These are phyloP conservation scores for Dovyalis caffra DNA, from an alignment of 345 rosid species.

Conservation along the genomic window DNA sequence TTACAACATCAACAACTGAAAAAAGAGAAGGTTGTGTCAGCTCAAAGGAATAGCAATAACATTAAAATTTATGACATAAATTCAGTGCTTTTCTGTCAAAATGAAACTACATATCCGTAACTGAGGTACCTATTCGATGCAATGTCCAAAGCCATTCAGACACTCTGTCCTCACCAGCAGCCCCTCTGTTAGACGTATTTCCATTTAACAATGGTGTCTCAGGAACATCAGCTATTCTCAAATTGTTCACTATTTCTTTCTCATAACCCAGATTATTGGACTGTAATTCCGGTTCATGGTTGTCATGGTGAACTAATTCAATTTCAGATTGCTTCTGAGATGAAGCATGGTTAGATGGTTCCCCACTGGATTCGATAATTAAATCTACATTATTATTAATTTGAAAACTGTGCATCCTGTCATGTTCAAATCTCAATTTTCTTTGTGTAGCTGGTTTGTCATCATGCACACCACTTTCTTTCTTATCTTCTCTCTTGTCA, in stretches of 20 bases:
- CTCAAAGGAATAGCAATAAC: constrained; percentile 10
- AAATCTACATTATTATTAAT: constrained; percentile 70
- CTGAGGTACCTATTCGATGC: constrained; percentile 72
- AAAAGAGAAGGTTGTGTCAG: constrained; percentile 24
- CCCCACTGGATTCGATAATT: constrained; percentile 58
- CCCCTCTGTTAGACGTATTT: constrained; percentile 35
- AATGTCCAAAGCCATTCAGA: constrained; percentile 97
- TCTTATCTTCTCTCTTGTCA: constrained; percentile 54
- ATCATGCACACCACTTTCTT: constrained; percentile 41
- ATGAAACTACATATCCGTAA: not conserved
- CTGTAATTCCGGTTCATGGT: constrained; percentile 34
- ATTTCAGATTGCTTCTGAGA: constrained; percentile 45
- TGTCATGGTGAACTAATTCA: constrained; percentile 46
- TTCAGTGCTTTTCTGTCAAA: constrained; percentile 5
- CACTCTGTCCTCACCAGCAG: constrained; percentile 51
- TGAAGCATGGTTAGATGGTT: constrained; percentile 35
- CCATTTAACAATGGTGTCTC: constrained; percentile 50
- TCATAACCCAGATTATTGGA: constrained; percentile 31
- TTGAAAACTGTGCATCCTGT: constrained; percentile 72
- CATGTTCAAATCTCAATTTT: constrained; percentile 47
- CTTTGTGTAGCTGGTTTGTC: constrained; percentile 34
- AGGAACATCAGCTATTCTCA: constrained; percentile 65
- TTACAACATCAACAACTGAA: constrained; percentile 91
- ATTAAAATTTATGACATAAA: not conserved
- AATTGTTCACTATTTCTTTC: constrained; percentile 42